phyloP scores from a whole-genome alignment of 768 basidiomycete genomes.

The Mycena amicta region DNA sequence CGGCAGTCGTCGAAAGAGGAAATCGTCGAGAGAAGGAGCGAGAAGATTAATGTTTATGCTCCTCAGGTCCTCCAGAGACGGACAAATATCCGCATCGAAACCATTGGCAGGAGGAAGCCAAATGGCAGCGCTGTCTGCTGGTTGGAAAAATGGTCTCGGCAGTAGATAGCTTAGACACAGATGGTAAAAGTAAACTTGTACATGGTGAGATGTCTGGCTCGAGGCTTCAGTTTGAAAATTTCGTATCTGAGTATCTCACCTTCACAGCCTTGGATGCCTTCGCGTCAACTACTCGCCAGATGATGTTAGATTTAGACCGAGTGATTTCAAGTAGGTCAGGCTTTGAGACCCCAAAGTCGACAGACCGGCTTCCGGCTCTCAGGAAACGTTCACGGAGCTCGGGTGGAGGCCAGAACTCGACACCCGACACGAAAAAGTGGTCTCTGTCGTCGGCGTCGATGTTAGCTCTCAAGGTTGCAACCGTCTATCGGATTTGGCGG shows the following conservation, averaged over 20 bases:
- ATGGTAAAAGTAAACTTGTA: slow-evolving; percentile 55
- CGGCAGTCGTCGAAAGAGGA: slow-evolving; percentile 48
- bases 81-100: slow-evolving; percentile 30
- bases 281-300: slow-evolving; percentile 54
- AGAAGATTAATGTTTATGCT: slow-evolving; percentile 41
- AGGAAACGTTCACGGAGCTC: slow-evolving; percentile 36
- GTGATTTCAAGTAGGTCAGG: slow-evolving; percentile 52
- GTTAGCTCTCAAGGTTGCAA: slow-evolving; percentile 38
- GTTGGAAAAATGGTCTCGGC: slow-evolving; percentile 32
- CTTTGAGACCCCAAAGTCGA: slow-evolving; percentile 48
- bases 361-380: slow-evolving; percentile 32
- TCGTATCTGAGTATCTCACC: slow-evolving; percentile 27
- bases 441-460: slow-evolving; percentile 44
- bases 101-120: slow-evolving; percentile 49
- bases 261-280: slow-evolving; percentile 52
- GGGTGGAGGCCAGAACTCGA: slow-evolving; percentile 46
- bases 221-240: not conserved
- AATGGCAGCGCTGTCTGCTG: slow-evolving; percentile 41
- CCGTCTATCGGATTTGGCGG: slow-evolving; percentile 38
- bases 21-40: slow-evolving; percentile 41
- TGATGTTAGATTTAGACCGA: slow-evolving; percentile 31
- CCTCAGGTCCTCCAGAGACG: slow-evolving; percentile 43
- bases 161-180: slow-evolving; percentile 46
- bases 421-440: slow-evolving; percentile 49
- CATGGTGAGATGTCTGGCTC: slow-evolving; percentile 49